phyloP scores from a whole-genome alignment of 306 rosid species.

The Quercus dentata region DNA sequence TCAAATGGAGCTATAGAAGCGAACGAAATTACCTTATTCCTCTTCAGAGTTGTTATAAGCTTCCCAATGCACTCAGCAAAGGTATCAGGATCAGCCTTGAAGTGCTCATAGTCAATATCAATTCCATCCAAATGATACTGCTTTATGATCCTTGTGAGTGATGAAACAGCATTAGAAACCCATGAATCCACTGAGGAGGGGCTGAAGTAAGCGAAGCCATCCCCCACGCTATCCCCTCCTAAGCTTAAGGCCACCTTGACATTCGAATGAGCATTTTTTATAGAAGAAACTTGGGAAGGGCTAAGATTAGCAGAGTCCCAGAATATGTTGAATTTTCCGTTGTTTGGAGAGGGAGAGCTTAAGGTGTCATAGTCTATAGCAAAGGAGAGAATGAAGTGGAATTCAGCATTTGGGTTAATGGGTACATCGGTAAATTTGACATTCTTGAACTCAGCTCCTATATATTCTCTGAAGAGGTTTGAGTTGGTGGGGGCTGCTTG shows the following conservation, averaged over 20 bases:
- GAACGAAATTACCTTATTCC: conserved; percentile 43
- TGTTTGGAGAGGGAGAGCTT: conserved; percentile 49
- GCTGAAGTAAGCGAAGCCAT: conserved; percentile 31
- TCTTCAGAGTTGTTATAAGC: conserved; percentile 51
- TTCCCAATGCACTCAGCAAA: conserved; percentile 64
- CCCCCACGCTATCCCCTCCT: conserved; percentile 56
- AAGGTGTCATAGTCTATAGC: conserved; percentile 71
- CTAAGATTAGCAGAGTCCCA: conserved; percentile 66
- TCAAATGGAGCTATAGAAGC: conserved; percentile 85
- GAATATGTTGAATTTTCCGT: conserved; percentile 62
- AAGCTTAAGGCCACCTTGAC: conserved; percentile 73
- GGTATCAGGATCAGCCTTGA: conserved; percentile 48
- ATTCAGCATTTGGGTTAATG: conserved; percentile 46
- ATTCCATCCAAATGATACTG: conserved; percentile 61
- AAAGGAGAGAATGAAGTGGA: conserved; percentile 80
- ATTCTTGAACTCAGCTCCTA: conserved; percentile 46
- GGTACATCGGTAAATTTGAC: conserved; percentile 70
- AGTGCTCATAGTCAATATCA: conserved; percentile 77
- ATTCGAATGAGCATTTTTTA: conserved; percentile 48
- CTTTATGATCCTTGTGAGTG: conserved; percentile 65
- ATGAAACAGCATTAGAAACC: conserved; percentile 75
- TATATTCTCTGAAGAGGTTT: conserved; percentile 65
- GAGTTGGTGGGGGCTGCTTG: conserved; percentile 31
- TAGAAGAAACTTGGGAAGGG: conserved; percentile 61
- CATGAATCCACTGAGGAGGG: conserved; percentile 67